Percentiles rank a stretch among this genome's conserved stretches.
These are phyloP conservation scores for Leishmania arabica DNA, from an alignment of 208 protist species.

Conservation along the genomic window DNA sequence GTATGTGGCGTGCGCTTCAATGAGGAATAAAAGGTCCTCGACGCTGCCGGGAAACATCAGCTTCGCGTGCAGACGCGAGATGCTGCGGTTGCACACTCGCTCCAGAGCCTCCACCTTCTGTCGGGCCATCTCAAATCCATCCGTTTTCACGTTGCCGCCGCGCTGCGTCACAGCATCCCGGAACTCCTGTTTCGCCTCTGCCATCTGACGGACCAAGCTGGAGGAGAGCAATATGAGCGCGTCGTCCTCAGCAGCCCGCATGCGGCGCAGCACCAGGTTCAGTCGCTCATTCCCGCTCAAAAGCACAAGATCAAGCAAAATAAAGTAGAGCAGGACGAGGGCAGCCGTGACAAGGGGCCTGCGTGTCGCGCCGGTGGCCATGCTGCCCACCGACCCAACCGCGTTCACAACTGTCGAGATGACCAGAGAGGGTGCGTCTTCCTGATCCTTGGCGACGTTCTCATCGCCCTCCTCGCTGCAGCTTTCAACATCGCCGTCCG, in stretches of 20 bases:
- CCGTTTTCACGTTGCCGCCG: background rate
- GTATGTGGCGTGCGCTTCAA: conserved; percentile 72
- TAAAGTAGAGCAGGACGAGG: conserved; percentile 64
- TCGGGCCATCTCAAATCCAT: conserved; percentile 29
- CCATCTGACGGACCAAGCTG: conserved; percentile 31
- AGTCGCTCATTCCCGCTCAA: conserved; percentile 35
- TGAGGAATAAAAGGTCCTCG: conserved; percentile 77
- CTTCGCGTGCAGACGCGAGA: conserved; percentile 40
- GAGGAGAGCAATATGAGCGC: conserved; percentile 48
- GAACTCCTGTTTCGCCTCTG: conserved; percentile 20
- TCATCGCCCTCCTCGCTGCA: background rate
- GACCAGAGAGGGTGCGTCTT: conserved; percentile 6
- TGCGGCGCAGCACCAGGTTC: conserved; percentile 29
- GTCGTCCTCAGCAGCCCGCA: conserved; percentile 45
- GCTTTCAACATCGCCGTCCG: background rate
- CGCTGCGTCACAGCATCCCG: conserved; percentile 1
- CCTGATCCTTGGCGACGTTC: background rate
- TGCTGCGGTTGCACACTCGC: conserved; percentile 35
- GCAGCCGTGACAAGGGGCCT: conserved; percentile 31
- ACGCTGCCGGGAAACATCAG: conserved; percentile 50
- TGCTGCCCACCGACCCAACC: background rate
- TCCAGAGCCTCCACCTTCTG: conserved; percentile 30
- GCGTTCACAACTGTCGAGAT: conserved; percentile 3
- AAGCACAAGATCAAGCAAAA: conserved; percentile 58
- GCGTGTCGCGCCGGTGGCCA: conserved; percentile 9